Evolutionary conservation across 495 filamentous ascomycete genomes (phyloP), one percentile per base, ranked within the genome.

Genomic region (Penicillium canescens): DNA sequence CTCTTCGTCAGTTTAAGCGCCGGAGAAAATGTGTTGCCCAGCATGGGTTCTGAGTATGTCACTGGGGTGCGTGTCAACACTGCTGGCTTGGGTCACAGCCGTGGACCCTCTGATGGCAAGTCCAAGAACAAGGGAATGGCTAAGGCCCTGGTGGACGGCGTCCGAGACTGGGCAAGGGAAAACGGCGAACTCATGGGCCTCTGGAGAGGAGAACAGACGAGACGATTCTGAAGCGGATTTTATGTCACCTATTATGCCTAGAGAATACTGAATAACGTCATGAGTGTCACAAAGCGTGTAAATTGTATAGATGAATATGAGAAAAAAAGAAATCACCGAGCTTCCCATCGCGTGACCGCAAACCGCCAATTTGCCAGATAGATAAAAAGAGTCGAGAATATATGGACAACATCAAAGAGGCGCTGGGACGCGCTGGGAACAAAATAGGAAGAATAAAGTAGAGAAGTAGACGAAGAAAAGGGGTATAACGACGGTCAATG

Each of bases 1-100:
- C 80, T 98, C 34, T 98, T 98, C 63, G 93, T 98, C 26, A 91
- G 87, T 48, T 74, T 98, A 14, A 93, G 88, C 14, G 95, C 94
- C 2, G 88, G 91, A 40, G 94, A 98, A 59, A 97, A 98, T 68
- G 88, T 98, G 10, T 74, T 98, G 53, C 94, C 94, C 3, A 92
- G 85, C 42, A 97, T 96, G 78, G 84, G 85, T 16, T 80, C 76
- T 6, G 82, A 86, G 54, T 86, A 86, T 67, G 83, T 78, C 6
- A 87, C 83, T 9, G 82, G 84, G 12, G 79, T 79, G 3, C 70
- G 76, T 73, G 35, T 79, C 63, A 46, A 81, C 74, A 57, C 75
- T 60, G 55, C 70, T 63, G 56, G 73, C 59, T 31, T 70, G 26
- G 54, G 66, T 21, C 53, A 68, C 33, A 63, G 55, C 13, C 65